These are phyloP conservation scores for Cylindrotheca closterium DNA, from an alignment of 108 stramenopile genomes.

Conservation along the genomic window DNA sequence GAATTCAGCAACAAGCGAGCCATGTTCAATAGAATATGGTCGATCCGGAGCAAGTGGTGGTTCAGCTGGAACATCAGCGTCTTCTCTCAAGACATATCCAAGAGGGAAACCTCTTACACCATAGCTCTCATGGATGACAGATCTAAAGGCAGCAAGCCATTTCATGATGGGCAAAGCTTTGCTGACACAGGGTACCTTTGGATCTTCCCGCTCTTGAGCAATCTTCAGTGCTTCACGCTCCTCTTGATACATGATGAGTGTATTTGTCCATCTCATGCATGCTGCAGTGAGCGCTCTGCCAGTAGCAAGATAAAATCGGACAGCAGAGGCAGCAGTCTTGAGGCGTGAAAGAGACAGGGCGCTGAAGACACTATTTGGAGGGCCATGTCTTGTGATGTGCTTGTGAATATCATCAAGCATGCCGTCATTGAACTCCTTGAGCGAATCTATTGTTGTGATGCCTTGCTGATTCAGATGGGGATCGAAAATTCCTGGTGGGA, in stretches of 20 bases:
- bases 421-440: no score
- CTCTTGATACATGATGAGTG: slow-evolving; percentile 8
- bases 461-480: no score
- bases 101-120: slow-evolving; percentile 9
- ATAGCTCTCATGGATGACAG: background rate
- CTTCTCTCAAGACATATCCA: slow-evolving; percentile 12
- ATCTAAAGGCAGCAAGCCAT: slow-evolving; percentile 7
- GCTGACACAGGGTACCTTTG: slow-evolving; percentile 4
- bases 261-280: slow-evolving; percentile 1
- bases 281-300: slow-evolving; percentile 5
- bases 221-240: slow-evolving; percentile 10
- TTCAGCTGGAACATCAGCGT: background rate
- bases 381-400: no score
- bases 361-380: slow-evolving; percentile 18
- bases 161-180: slow-evolving; percentile 2
- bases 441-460: no score
- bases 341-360: slow-evolving; percentile 10
- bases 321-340: no score
- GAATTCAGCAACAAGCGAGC: slow-evolving; percentile 21
- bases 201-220: background rate
- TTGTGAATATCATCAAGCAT: no score
- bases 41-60: background rate
- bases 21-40: slow-evolving; percentile 2
- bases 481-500: no score
- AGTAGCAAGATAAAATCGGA: slow-evolving; percentile 9